phyloP scores from a whole-genome alignment of 139 green algal genomes.

The Limnomonas spitsbergensis region DNA sequence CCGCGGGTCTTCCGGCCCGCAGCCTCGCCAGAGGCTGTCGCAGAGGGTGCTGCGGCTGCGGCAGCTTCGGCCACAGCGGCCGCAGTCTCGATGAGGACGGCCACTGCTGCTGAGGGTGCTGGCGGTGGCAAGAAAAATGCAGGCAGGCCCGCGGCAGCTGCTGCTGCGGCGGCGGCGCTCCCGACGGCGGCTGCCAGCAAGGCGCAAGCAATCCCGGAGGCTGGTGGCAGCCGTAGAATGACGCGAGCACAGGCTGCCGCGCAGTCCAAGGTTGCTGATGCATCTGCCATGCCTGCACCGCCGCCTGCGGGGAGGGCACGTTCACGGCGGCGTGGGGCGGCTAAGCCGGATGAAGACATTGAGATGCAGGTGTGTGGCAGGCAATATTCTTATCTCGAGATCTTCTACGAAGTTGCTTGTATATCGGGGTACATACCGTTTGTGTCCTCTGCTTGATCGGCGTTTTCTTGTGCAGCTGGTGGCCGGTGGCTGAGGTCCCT shows the following conservation, averaged over 20 bases:
- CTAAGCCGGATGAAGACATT: too few relatives aligned
- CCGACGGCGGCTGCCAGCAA: slow-evolving; percentile 22
- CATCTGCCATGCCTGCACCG: not conserved
- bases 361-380: too few relatives aligned
- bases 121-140: not conserved
- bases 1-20: slow-evolving; percentile 61
- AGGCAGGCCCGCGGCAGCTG: not conserved
- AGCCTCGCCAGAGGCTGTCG: not conserved
- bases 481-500: too few relatives aligned
- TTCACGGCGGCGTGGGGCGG: too few relatives aligned
- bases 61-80: slow-evolving; percentile 8
- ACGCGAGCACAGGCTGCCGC: slow-evolving; percentile 53
- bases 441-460: too few relatives aligned
- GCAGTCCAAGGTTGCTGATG: not conserved
- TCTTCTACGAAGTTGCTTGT: too few relatives aligned
- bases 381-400: too few relatives aligned
- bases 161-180: slow-evolving; percentile 12
- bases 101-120: slow-evolving; percentile 10
- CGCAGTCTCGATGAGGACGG: not conserved
- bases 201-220: slow-evolving; percentile 49
- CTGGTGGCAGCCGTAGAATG: slow-evolving; percentile 35
- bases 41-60: slow-evolving; percentile 13
- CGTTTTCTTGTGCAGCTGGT: too few relatives aligned
- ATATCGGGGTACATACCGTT: too few relatives aligned
- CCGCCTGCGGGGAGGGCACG: too few relatives aligned